Evolutionary conservation across 2,329 filamentous ascomycete genomes (phyloP), one percentile per base, ranked within the genome.

Genomic region (Samsoniella hepiali): DNA sequence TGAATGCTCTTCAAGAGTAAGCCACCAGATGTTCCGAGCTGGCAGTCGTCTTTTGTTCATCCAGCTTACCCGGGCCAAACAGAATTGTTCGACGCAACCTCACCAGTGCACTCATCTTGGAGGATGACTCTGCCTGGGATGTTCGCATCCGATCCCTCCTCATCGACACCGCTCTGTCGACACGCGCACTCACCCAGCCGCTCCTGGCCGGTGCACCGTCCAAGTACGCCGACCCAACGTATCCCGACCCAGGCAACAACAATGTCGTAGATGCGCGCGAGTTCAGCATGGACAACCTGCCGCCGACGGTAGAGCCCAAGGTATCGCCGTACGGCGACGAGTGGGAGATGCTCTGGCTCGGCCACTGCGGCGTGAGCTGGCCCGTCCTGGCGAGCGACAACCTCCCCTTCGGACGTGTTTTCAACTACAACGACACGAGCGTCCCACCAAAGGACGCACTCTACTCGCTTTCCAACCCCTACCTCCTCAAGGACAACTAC

Each of bases 91-190:
- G 77, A 31, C 71, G 77, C 9, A 75, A 77, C 40, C 66, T 82
- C 5, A 72, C 74, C 2, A 79, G 77, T 1, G 81, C 80, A 0
- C 72, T 85, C 3, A 79, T 84, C 34, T 69, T 85, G 31, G 83
- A 85, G 67, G 82, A 85, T 66, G 82, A 85, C 63, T 77, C 80
- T 11, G 82, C 85, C 70, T 85, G 82, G 83, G 82, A 85, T 61
- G 71, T 84, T 29, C 74, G 75, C 0, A 70, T 85, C 36, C 80
- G 81, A 45, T 60, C 71, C 0, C 82, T 85, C 65, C 73, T 84
- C 32, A 72, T 68, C 32, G 65, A 71, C 47, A 77, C 79, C 38
- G 74, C 78, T 1, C 65, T 66, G 31, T 74, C 75, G 0, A 70
- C 75, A 1, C 70, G 69, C 27, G 70, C 69, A 1, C 73, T 74